Conservation (phyloP, 1,284 basidiomycete genomes). For the Athelia sp. region DNA sequence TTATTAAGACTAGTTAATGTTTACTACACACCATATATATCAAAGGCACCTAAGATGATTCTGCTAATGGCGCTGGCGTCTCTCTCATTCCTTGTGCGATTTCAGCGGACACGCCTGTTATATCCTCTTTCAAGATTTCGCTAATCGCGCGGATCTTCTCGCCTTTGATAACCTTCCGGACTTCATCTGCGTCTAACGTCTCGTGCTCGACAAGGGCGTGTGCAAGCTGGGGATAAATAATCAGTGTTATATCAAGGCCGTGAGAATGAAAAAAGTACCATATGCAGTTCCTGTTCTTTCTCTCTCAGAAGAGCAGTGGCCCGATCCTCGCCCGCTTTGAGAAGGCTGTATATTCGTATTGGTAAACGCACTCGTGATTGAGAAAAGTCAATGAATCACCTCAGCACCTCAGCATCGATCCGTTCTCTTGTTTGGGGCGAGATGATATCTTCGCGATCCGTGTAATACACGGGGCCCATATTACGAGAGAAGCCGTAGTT, state of each 20-base stretch:
- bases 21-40: too few relatives aligned
- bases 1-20: too few relatives aligned
- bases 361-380: not conserved
- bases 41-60: too few relatives aligned
- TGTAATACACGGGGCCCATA: slow-evolving; percentile 80
- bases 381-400: slow-evolving; percentile 32
- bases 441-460: slow-evolving; percentile 62
- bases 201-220: slow-evolving; percentile 89
- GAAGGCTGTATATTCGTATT: slow-evolving; percentile 45
- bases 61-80: too few relatives aligned
- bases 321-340: slow-evolving; percentile 71
- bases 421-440: slow-evolving; percentile 73
- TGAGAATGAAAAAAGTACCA: slow-evolving; percentile 41
- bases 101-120: slow-evolving; percentile 24
- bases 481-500: slow-evolving; percentile 83
- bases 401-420: slow-evolving; percentile 80
- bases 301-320: slow-evolving; percentile 65
- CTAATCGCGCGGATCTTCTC: slow-evolving; percentile 66
- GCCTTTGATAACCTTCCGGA: slow-evolving; percentile 78
- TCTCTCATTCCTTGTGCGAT: too few relatives aligned
- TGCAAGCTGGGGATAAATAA: slow-evolving; percentile 56
- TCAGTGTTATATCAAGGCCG: slow-evolving; percentile 10
- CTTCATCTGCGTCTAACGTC: slow-evolving; percentile 85
- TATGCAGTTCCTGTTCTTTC: slow-evolving; percentile 78
- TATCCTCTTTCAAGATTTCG: slow-evolving; percentile 59